Base-by-base conservation (phyloP, 2,329 filamentous ascomycete species). In the Trichoderma sp. region DNA sequence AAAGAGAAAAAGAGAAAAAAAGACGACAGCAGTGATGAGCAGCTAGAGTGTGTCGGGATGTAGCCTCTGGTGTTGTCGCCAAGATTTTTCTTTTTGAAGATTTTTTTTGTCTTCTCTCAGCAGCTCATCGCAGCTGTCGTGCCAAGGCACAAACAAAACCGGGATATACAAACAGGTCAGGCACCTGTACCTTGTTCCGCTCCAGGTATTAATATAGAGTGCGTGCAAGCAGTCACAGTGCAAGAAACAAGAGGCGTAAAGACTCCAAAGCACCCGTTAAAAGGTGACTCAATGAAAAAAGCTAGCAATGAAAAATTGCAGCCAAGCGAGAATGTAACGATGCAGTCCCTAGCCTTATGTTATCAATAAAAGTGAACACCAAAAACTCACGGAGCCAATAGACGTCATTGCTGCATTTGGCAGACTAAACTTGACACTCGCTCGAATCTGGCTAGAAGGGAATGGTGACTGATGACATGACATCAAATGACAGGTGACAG, bases 301-400 rank as follows among this genome's bases (percentile, higher is more conserved):
- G 43, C 36, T 39, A 39, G 36, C 15, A 17, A 39, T 39, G 36
- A 50, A 39, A 57, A 59, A 20, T 13, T 17, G 26, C 17, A 59
- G 11, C n/a, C 34, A 43, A 43, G 50, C 53, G 53, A 59, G 36
- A 6, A 59, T 67, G 50, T 26, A 67, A 57, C 63, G 47, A 58
- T 43, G n/a, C 30, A 36, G 53, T 43, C 50, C 23, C 34, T 58
- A 58, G 64, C 64, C 50, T 67, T 34, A 6, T 26, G 12, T 58
- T 68, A 58, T 43, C 34, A 68, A 59, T 59, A 47, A 59, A 59
- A 47, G 26, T 68, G 53, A 68, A 57, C 34, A 23, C 63, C 50
- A 68, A 20, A 59, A 68, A 68, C 17, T 13, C 9, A 30, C 36
- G 20, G 55, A 57, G 28, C 65, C 65, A 68, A 68, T 59, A 47